Conservation (phyloP, 345 rosid genomes). For the Angophora floribunda region DNA sequence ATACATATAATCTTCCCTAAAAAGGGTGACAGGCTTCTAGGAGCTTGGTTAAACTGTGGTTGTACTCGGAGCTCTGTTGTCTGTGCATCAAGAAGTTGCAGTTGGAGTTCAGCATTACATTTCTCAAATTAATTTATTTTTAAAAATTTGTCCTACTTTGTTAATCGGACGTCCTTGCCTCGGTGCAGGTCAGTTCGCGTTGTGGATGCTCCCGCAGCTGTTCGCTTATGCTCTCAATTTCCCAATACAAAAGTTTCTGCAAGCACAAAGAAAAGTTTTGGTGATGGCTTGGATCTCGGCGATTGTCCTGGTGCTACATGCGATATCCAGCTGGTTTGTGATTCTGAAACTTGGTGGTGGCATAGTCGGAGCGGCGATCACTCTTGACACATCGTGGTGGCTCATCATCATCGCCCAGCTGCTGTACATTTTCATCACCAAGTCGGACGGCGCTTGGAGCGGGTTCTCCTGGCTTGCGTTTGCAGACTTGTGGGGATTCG, state of each 20-base stretch:
- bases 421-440: slow-evolving; percentile 40
- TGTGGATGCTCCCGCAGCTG: slow-evolving; percentile 83
- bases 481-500: slow-evolving; percentile 50
- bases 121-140: not conserved
- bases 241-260: slow-evolving; percentile 81
- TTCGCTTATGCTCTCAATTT: slow-evolving; percentile 84
- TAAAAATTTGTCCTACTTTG: not conserved
- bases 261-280: slow-evolving; percentile 76
- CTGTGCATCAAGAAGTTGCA: not conserved
- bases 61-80: not conserved
- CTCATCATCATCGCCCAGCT: slow-evolving; percentile 49
- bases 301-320: slow-evolving; percentile 45
- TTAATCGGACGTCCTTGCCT: not conserved
- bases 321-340: slow-evolving; percentile 68
- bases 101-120: not conserved
- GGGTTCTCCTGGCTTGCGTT: slow-evolving; percentile 87
- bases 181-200: slow-evolving; percentile 48
- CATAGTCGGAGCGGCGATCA: slow-evolving; percentile 70
- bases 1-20: not conserved
- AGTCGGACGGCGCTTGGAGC: slow-evolving; percentile 86
- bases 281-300: slow-evolving; percentile 82
- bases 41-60: not conserved
- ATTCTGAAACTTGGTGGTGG: slow-evolving; percentile 75
- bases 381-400: slow-evolving; percentile 88
- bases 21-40: not conserved